Conservation (phyloP, 192 early-diverging fungal species). For the Mortierella alpina region DNA sequence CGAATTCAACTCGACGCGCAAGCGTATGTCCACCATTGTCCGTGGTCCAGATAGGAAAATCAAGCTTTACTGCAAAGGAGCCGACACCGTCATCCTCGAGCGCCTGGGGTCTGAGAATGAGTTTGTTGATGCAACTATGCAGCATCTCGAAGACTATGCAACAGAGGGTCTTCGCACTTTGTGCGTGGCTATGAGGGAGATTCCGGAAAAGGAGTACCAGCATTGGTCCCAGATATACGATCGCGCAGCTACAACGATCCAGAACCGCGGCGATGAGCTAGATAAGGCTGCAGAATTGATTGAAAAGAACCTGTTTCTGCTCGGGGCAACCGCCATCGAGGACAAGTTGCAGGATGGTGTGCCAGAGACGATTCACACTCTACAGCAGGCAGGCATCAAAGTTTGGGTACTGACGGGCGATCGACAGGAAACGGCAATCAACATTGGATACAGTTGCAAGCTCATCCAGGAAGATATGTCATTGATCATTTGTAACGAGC, state of each 20-base stretch:
- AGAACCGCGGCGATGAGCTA: slow-evolving; percentile 86
- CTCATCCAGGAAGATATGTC: slow-evolving; percentile 97
- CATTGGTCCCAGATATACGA: slow-evolving; percentile 88
- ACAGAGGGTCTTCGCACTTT: slow-evolving; percentile 96
- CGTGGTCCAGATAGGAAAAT: slow-evolving; percentile 87
- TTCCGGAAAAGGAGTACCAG: slow-evolving; percentile 88
- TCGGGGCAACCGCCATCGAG: slow-evolving; percentile 99
- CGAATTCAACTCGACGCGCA: slow-evolving; percentile 99
- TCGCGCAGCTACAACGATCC: slow-evolving; percentile 89
- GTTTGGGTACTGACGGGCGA: slow-evolving; percentile 99
- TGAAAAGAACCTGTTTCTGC: slow-evolving; percentile 89
- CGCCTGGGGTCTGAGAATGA: slow-evolving; percentile 81
- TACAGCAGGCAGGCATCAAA: slow-evolving; percentile 95
- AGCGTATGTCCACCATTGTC: slow-evolving; percentile 96
- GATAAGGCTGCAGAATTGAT: slow-evolving; percentile 96
- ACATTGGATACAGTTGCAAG: slow-evolving; percentile 98
- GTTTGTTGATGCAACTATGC: slow-evolving; percentile 75
- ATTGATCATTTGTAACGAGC: slow-evolving; percentile 92
- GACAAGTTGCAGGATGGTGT: slow-evolving; percentile 99
- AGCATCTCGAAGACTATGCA: slow-evolving; percentile 93
- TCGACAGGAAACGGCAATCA: slow-evolving; percentile 98
- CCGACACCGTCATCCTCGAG: slow-evolving; percentile 97
- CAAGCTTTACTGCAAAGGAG: slow-evolving; percentile 96
- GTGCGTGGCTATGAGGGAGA: slow-evolving; percentile 94
- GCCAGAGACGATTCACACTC: slow-evolving; percentile 96